Conservation (phyloP, 2,329 filamentous ascomycete genomes). For the Aspergillus arachidicola region DNA sequence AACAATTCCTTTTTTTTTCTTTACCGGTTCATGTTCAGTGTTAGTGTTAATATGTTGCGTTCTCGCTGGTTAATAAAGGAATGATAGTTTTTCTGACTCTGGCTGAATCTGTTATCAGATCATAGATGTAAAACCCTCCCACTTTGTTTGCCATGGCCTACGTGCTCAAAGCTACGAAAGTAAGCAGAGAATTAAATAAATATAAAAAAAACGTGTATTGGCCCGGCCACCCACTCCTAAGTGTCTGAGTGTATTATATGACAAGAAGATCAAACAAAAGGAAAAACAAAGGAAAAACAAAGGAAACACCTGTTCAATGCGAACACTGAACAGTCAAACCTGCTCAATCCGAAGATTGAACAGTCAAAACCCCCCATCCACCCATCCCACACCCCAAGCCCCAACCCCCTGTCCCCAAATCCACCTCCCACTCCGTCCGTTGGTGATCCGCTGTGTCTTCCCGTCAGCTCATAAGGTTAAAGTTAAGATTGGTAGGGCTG, state of each 20-base stretch:
- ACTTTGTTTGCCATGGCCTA: not conserved
- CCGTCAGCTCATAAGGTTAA: not conserved
- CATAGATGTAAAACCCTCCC: too few species aligned
- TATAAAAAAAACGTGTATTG: not conserved
- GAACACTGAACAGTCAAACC: too few species aligned
- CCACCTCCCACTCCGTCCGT: too few species aligned
- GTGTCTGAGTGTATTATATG: too few species aligned
- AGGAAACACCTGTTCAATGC: too few species aligned
- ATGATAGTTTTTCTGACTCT: not conserved
- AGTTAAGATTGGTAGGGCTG: not conserved
- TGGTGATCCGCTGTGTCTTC: too few species aligned
- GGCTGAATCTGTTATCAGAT: not conserved
- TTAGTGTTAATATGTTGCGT: not conserved
- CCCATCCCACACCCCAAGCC: not conserved
- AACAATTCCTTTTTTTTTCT: not conserved
- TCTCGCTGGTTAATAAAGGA: not conserved
- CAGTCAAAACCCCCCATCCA: not conserved
- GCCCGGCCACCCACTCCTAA: too few species aligned
- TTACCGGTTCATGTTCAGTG: not conserved
- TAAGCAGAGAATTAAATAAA: not conserved
- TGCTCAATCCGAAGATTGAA: too few species aligned
- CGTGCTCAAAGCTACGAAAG: not conserved
- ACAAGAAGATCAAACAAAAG: not conserved
- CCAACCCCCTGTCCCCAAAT: too few species aligned
- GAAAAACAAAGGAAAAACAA: not conserved